A percentile compares a stretch with the other conserved stretches of the same genome.
Evolutionary conservation across 1,284 basidiomycete genomes (phyloP).

Genomic region (Coniophora puteana): DNA sequence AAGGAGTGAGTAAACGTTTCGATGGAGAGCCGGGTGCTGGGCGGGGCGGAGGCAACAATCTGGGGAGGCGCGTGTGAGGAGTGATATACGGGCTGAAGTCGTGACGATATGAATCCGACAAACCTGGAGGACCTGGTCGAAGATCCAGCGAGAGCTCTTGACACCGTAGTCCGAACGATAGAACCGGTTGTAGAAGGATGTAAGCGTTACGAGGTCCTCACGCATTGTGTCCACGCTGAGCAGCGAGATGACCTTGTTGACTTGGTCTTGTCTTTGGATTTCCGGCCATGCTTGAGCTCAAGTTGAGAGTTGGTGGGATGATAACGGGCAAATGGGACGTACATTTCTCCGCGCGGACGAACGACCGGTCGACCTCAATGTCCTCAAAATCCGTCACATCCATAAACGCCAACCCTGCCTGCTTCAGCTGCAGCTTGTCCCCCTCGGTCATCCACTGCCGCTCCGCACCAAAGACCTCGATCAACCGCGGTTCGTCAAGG

Average conservation of each 20-base stretch:
- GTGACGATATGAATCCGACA: background rate
- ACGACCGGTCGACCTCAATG: background rate
- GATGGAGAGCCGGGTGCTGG: conserved; percentile 13
- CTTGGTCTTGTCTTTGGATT: conserved; percentile 12
- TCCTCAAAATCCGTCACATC: conserved; percentile 15
- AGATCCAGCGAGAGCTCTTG: conserved; percentile 17
- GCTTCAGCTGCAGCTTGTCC: conserved; percentile 17
- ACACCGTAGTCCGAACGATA: conserved; percentile 14
- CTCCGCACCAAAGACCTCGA: conserved; percentile 13
- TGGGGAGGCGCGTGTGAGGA: background rate
- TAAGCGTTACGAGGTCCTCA: conserved; percentile 11
- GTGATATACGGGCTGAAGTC: background rate
- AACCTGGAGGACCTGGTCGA: conserved; percentile 13
- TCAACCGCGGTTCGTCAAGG: conserved; percentile 17
- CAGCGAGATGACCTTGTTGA: conserved; percentile 6
- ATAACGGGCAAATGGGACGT: background rate
- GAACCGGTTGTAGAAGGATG: conserved; percentile 14
- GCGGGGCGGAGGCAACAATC: conserved; percentile 16
- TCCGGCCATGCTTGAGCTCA: conserved; percentile 16
- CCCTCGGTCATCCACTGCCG: conserved; percentile 20
- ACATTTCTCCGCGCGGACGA: background rate
- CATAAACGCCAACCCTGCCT: conserved; percentile 12
- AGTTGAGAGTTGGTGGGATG: background rate
- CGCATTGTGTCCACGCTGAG: conserved; percentile 7
- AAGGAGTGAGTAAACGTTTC: conserved; percentile 47